These are phyloP conservation scores for Aspergillus ustus DNA, from an alignment of 2,329 filamentous ascomycete genomes.

Conservation along the genomic window DNA sequence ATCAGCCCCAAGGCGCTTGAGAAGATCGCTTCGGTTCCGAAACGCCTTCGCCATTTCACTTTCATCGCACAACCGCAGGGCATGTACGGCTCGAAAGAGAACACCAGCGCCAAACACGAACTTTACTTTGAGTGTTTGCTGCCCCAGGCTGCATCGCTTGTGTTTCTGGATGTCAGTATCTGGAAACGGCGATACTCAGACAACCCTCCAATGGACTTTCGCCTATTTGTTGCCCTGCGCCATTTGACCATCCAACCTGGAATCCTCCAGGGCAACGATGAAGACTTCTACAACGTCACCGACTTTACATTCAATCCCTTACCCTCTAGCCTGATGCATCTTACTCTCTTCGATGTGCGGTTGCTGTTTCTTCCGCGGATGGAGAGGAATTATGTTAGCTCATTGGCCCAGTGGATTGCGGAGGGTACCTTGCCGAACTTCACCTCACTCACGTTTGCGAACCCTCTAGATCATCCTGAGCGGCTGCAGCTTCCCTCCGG, in stretches of 20 bases:
- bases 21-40: not conserved
- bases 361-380: not conserved
- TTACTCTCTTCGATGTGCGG: not conserved
- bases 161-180: not conserved
- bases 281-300: not conserved
- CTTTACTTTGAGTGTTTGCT: not conserved
- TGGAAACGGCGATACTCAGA: not conserved
- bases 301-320: not conserved
- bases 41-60: not conserved
- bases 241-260: not conserved
- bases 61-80: not conserved
- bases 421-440: not conserved
- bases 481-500: not conserved
- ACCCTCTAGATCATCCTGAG: not conserved
- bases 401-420: not conserved
- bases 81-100: not conserved
- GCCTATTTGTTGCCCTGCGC: not conserved
- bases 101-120: not conserved
- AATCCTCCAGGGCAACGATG: not conserved
- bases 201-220: not conserved
- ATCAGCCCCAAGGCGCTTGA: not conserved
- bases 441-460: not conserved
- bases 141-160: not conserved
- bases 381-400: not conserved
- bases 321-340: not conserved